Percentiles rank a stretch among this genome's conserved stretches.
These are phyloP conservation scores for Graphilbum ipis-grandicollis DNA, from an alignment of 2,329 filamentous ascomycete species.

Conservation along the genomic window DNA sequence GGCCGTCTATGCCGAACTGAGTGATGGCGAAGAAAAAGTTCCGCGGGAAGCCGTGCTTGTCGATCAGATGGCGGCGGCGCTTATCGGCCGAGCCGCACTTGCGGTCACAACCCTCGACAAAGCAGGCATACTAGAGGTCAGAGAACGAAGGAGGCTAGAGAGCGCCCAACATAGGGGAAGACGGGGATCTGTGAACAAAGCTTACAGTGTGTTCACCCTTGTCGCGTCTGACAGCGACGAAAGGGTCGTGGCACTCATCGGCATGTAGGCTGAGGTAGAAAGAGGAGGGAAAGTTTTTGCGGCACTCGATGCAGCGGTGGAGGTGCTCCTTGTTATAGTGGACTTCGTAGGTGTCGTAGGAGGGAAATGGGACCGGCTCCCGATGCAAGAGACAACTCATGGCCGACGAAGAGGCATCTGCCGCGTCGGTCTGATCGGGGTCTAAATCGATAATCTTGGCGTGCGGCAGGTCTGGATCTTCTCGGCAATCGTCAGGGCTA, in stretches of 20 bases:
- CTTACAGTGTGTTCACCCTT: constrained; percentile 73
- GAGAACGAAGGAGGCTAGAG: not conserved
- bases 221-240: constrained; percentile 54
- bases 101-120: constrained; percentile 74
- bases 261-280: constrained; percentile 73
- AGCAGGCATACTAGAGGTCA: constrained; percentile 51
- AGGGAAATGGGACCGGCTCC: constrained; percentile 50
- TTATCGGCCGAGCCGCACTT: constrained; percentile 74
- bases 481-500: not conserved
- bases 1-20: constrained; percentile 75
- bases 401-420: constrained; percentile 18
- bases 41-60: constrained; percentile 83
- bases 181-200: not conserved
- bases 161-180: not conserved
- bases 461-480: constrained; percentile 7
- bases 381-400: constrained; percentile 73
- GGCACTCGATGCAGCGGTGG: constrained; percentile 73
- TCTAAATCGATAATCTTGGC: constrained; percentile 47
- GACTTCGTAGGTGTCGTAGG: constrained; percentile 67
- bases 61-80: constrained; percentile 72
- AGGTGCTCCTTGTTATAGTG: constrained; percentile 71
- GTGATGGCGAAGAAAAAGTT: constrained; percentile 81
- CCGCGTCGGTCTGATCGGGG: constrained; percentile 16
- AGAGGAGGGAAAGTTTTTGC: constrained; percentile 72
- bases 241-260: constrained; percentile 76